Base-by-base conservation (phyloP, 768 basidiomycete genomes). In the Sarcodon aspratus region DNA sequence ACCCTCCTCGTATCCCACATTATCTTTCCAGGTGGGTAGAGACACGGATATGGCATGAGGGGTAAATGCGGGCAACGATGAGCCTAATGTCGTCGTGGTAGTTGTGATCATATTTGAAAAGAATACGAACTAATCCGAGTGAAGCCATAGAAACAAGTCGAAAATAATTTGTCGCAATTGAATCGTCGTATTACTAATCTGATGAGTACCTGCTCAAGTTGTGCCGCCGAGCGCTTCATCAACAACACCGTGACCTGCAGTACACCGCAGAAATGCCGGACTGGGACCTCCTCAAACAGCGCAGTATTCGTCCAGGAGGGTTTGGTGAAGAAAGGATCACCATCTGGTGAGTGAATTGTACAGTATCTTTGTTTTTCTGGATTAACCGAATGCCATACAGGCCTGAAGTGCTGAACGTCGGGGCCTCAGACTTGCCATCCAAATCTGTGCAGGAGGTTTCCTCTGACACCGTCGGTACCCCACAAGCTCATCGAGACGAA, bases 31-130 rank as follows among this genome's bases (percentile, higher is more conserved):
- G 32, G 79, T 93, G 0, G 94, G 94, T 1, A 97, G 73, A 7
- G 90, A 93, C n/a, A 95, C 91, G 2, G 91, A 94, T 54, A 95
- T 89, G 10, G 93, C 94, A 57, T 97, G 94, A 9, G 83, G 79
- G 3, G 79, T 84, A 60, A 77, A 71, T 2, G 82, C 75, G 13
- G 84, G 84, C 1, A 85, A 71, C 4, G 82, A 54, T 21, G 63
- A 59, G 3, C 84, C 84, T 18, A 73, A 53, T 12, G 34, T 10
- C 6, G 44, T 44, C 9, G 45, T 50, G 12, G 52, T 37, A 11
- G 38, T 17, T 31, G 31, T 48, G 21, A 38, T 49, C 17, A 35
- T 17, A 3, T 2, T n/a, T 40, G 4, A 40, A 40, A n/a, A n/a
- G 2, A 40, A 18, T 40, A 40, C 13, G 17, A 18, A 40, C 17